These are phyloP conservation scores for Pichia terricola DNA, from an alignment of 1,139 yeast genomes.

Conservation along the genomic window DNA sequence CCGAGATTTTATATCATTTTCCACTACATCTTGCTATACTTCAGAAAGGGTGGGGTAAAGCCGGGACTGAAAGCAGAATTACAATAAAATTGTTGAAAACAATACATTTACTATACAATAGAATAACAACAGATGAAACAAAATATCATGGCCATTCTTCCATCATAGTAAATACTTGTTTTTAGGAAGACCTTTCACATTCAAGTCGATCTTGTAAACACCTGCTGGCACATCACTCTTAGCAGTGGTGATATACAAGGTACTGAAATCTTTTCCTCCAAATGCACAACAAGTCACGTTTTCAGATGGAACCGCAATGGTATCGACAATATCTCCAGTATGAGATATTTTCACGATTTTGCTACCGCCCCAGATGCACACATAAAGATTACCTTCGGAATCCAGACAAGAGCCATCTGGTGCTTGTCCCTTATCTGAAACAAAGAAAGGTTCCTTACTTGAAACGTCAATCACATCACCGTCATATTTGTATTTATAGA, in stretches of 20 bases:
- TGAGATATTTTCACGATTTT: constrained; percentile 45
- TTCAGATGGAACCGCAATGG: constrained; percentile 49
- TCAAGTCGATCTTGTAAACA: too few species aligned
- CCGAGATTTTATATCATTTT: too few species aligned
- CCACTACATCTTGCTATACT: too few species aligned
- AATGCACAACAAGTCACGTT: constrained; percentile 62
- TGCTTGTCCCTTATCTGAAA: constrained; percentile 28
- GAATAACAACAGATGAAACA: too few species aligned
- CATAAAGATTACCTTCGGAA: constrained; percentile 50
- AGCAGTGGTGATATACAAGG: constrained; percentile 63
- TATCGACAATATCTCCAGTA: constrained; percentile 43
- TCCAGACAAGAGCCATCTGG: constrained; percentile 80
- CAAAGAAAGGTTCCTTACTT: constrained; percentile 22
- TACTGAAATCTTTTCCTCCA: constrained; percentile 54
- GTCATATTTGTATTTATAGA: constrained; percentile 59
- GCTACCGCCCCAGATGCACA: constrained; percentile 58
- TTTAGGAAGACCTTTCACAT: too few species aligned
- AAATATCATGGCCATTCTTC: too few species aligned
- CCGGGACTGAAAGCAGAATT: too few species aligned
- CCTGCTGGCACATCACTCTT: too few species aligned
- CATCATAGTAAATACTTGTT: too few species aligned
- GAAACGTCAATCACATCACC: constrained; percentile 31
- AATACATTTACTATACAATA: too few species aligned
- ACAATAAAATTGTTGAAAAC: too few species aligned
- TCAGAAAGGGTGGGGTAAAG: too few species aligned